These are phyloP conservation scores for Chlorella sp. DNA, from an alignment of 139 green algal genomes.

Conservation along the genomic window DNA sequence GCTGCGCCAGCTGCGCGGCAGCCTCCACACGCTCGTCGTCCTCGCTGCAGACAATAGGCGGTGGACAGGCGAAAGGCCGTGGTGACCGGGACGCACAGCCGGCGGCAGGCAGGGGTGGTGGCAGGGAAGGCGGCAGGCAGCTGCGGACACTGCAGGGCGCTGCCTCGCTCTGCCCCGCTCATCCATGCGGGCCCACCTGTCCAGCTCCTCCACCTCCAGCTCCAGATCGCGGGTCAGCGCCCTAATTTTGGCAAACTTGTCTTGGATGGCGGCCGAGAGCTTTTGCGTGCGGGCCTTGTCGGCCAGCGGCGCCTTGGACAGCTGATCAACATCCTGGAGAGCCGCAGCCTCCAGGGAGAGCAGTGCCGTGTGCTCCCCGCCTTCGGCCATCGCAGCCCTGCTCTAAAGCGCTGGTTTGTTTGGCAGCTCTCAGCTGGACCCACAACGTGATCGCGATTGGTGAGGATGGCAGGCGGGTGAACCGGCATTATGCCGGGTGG, in stretches of 20 bases:
- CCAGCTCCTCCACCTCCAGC: conserved; percentile 78
- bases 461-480: no score
- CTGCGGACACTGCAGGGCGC: background rate
- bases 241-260: conserved; percentile 48
- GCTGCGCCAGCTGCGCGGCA: conserved; percentile 37
- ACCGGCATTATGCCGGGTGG: no score
- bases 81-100: background rate
- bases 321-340: conserved; percentile 2
- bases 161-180: background rate
- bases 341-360: conserved; percentile 22
- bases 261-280: conserved; percentile 30
- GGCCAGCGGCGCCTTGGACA: background rate
- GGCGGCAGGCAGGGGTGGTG: background rate
- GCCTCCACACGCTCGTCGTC: conserved; percentile 64
- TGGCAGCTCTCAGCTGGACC: no score
- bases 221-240: conserved; percentile 68
- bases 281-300: background rate
- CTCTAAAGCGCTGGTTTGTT: no score
- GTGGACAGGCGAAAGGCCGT: background rate
- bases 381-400: background rate
- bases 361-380: conserved; percentile 15
- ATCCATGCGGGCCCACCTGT: conserved; percentile 64
- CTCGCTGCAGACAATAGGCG: conserved; percentile 52
- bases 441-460: no score
- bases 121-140: background rate